Conservation (phyloP, 805 yeast genomes). For the Cyberlindnera sargentensis region DNA sequence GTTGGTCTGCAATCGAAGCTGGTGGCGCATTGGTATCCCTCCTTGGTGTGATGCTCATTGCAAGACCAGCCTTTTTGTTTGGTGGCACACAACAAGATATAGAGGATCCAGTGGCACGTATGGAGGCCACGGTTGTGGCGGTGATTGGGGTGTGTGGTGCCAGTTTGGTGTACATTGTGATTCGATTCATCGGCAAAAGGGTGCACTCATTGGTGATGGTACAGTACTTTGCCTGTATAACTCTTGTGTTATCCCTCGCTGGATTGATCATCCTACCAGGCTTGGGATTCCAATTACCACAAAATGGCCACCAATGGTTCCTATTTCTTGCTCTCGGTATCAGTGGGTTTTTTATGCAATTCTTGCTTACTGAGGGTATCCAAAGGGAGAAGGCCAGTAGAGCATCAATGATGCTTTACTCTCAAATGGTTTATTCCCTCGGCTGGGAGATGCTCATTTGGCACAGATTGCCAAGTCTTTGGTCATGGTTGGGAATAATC, state of each 20-base stretch:
- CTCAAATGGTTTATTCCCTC: constrained; percentile 73
- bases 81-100: constrained; percentile 32
- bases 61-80: constrained; percentile 71
- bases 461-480: constrained; percentile 62
- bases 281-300: constrained; percentile 54
- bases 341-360: constrained; percentile 80
- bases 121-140: constrained; percentile 59
- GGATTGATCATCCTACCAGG: constrained; percentile 53
- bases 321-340: constrained; percentile 57
- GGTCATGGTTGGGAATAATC: constrained; percentile 63
- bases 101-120: constrained; percentile 43
- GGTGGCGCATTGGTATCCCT: constrained; percentile 63
- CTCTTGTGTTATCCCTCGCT: constrained; percentile 45
- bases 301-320: constrained; percentile 56
- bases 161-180: constrained; percentile 58
- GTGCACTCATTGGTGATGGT: constrained; percentile 82
- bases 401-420: constrained; percentile 67
- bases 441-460: constrained; percentile 68
- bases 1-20: constrained; percentile 60
- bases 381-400: constrained; percentile 76
- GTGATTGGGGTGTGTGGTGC: constrained; percentile 66
- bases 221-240: constrained; percentile 61
- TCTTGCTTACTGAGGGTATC: constrained; percentile 70
- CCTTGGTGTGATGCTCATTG: constrained; percentile 71
- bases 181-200: constrained; percentile 66